Conservation (phyloP, 495 filamentous ascomycete species). For the Cenococcum geophilum region DNA sequence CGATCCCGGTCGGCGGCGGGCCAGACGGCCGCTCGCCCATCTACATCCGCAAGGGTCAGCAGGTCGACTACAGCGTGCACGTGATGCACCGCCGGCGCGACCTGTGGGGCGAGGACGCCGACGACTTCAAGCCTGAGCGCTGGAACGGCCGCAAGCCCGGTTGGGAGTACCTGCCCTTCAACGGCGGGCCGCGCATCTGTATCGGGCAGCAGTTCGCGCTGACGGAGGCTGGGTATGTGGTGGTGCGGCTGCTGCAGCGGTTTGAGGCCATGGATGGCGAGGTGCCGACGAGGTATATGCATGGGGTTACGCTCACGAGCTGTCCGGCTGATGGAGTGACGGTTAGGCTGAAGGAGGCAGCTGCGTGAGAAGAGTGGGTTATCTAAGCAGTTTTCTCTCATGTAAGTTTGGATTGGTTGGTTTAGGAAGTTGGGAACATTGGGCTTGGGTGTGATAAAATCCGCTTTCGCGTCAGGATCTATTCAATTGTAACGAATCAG, state of each 20-base stretch:
- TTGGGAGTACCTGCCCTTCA: conserved; percentile 21
- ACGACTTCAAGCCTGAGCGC: conserved; percentile 16
- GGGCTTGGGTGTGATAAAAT: no score
- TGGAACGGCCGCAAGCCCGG: conserved; percentile 15
- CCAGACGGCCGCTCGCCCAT: conserved; percentile 45
- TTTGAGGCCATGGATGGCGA: conserved; percentile 33
- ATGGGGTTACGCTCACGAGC: conserved; percentile 2
- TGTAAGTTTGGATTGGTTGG: no score
- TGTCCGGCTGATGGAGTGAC: conserved; percentile 1
- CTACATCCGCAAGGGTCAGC: conserved; percentile 40
- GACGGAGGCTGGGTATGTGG: conserved; percentile 10
- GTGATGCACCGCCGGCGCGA: conserved; percentile 10
- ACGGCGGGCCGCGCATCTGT: conserved; percentile 20
- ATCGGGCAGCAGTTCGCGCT: conserved; percentile 24
- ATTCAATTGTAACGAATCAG: no score
- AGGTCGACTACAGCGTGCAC: conserved; percentile 1
- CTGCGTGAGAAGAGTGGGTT: no score
- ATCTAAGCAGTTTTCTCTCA: no score
- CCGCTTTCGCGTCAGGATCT: no score
- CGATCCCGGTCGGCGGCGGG: conserved; percentile 49
- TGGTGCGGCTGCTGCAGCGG: conserved; percentile 21
- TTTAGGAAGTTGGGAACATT: no score
- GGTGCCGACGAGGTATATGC: background rate
- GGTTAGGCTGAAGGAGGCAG: background rate
- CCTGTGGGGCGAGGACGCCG: conserved; percentile 13